Evolutionary conservation across 306 rosid genomes (phyloP).

Genomic region (Nissolia schottii): DNA sequence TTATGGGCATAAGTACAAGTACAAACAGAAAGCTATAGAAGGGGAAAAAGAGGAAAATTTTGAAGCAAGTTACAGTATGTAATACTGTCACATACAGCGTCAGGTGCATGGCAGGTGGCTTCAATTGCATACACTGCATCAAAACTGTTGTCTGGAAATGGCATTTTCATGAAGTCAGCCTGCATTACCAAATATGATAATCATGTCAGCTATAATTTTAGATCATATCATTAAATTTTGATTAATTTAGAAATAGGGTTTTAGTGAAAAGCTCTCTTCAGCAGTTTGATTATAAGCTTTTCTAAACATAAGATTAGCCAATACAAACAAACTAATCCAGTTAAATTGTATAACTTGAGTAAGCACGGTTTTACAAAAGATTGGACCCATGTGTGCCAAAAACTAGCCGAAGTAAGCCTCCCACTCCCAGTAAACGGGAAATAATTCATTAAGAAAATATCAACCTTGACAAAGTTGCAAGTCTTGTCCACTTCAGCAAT

Average conservation of each 20-base stretch:
- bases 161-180: slow-evolving; percentile 99
- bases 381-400: not conserved
- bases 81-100: slow-evolving; percentile 49
- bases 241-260: not conserved
- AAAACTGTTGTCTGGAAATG: slow-evolving; percentile 69
- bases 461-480: slow-evolving; percentile 69
- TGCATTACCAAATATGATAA: slow-evolving; percentile 35
- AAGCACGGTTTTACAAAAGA: not conserved
- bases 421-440: not conserved
- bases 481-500: slow-evolving; percentile 49
- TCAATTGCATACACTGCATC: slow-evolving; percentile 98
- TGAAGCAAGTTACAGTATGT: not conserved
- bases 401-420: not conserved
- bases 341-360: not conserved
- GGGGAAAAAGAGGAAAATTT: not conserved
- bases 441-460: slow-evolving; percentile 4
- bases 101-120: slow-evolving; percentile 99
- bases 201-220: not conserved
- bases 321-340: not conserved
- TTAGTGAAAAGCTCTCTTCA: not conserved
- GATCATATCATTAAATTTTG: not conserved
- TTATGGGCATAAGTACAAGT: not conserved
- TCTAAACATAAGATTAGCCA: not conserved
- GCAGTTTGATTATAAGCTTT: not conserved
- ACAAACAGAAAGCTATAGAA: not conserved